phyloP scores from a whole-genome alignment of 23 red algal species.

The Pyropia haitanensis region DNA sequence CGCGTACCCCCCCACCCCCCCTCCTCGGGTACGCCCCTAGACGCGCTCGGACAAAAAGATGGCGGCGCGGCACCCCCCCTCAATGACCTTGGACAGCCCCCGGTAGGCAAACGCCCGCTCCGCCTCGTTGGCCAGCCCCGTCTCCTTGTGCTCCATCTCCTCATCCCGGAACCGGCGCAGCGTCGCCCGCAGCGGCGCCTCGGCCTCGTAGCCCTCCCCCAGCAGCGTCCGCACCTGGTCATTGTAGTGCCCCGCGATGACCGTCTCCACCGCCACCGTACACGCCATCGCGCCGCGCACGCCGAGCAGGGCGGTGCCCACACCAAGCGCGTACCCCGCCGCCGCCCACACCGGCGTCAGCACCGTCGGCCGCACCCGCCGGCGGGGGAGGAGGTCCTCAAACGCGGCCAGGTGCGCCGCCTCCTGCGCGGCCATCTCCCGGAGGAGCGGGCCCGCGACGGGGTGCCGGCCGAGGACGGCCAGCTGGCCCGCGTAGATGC shows the following conservation, averaged over 20 bases:
- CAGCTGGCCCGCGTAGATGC: slow-evolving; percentile 94
- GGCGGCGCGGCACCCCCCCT: slow-evolving; percentile 74
- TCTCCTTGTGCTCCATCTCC: slow-evolving; percentile 97
- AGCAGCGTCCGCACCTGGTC: slow-evolving; percentile 77
- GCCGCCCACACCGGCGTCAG: slow-evolving; percentile 89
- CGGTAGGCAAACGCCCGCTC: slow-evolving; percentile 68
- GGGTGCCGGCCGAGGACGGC: slow-evolving; percentile 66
- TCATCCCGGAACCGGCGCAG: slow-evolving; percentile 94
- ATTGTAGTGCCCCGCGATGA: slow-evolving; percentile 94
- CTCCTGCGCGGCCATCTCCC: slow-evolving; percentile 96
- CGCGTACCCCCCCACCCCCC: too few relatives aligned
- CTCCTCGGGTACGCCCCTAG: background rate
- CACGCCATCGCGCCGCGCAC: slow-evolving; percentile 96
- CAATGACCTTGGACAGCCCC: slow-evolving; percentile 55
- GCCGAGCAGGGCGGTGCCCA: slow-evolving; percentile 77
- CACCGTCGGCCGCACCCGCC: slow-evolving; percentile 81
- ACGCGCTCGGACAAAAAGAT: slow-evolving; percentile 80
- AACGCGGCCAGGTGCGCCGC: slow-evolving; percentile 69
- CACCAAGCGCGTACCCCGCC: slow-evolving; percentile 80
- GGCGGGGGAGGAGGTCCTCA: slow-evolving; percentile 48
- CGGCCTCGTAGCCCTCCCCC: slow-evolving; percentile 42
- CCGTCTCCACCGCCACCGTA: slow-evolving; percentile 97
- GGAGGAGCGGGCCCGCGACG: slow-evolving; percentile 60
- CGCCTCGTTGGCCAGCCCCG: slow-evolving; percentile 75
- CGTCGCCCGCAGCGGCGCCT: slow-evolving; percentile 36